phyloP scores from a whole-genome alignment of 2,329 filamentous ascomycete genomes.

The Alternaria burnsii region DNA sequence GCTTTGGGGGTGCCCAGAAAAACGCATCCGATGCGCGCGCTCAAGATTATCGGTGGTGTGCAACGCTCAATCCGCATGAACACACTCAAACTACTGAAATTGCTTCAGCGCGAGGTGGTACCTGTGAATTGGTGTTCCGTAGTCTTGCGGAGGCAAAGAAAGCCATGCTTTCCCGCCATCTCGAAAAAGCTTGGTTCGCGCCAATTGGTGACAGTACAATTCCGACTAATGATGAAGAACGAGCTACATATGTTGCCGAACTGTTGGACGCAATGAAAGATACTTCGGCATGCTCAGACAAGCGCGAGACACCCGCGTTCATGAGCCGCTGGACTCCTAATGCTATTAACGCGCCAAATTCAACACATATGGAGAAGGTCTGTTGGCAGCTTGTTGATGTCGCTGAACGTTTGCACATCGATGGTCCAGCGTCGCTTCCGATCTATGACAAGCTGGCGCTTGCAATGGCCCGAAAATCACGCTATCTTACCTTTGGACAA shows the following conservation, averaged over 20 bases:
- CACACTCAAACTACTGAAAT: too few species aligned
- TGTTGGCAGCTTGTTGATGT: constrained; percentile 22
- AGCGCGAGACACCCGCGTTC: constrained; percentile 1
- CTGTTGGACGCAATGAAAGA: constrained; percentile 16
- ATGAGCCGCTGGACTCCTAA: constrained; percentile 13
- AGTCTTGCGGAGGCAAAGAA: too few species aligned
- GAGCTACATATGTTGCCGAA: constrained; percentile 7
- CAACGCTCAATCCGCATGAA: too few species aligned
- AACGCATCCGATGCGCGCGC: too few species aligned
- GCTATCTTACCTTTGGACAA: constrained; percentile 14
- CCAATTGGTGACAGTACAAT: constrained; percentile 8
- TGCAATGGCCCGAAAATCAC: constrained; percentile 8
- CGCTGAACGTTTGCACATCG: constrained; percentile 13
- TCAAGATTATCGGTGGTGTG: too few species aligned
- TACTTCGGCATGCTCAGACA: constrained; percentile 13
- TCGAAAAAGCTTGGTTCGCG: too few species aligned
- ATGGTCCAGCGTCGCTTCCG: constrained; percentile 9
- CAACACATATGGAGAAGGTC: constrained; percentile 19
- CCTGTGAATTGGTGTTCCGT: too few species aligned
- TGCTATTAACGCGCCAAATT: neutral
- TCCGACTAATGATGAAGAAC: constrained; percentile 4
- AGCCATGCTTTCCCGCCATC: too few species aligned
- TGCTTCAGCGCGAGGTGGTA: too few species aligned
- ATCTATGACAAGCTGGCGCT: constrained; percentile 13
- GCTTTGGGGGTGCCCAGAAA: too few species aligned